These are phyloP conservation scores for Phytophthora parvispora DNA, from an alignment of 352 stramenopile genomes.

Conservation along the genomic window DNA sequence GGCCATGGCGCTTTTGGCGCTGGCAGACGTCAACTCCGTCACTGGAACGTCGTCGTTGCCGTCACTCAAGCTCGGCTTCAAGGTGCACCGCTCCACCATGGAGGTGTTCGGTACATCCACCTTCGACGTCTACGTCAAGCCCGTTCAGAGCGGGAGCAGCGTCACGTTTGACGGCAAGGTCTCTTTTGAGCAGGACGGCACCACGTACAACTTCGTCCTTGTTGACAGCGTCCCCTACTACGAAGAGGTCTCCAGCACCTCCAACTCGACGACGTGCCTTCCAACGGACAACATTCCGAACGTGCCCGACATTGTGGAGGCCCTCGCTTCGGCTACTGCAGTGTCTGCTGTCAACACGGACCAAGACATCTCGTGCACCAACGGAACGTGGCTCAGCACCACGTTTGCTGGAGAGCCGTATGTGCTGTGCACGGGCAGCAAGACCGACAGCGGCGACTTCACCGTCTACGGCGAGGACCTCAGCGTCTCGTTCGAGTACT, in stretches of 20 bases:
- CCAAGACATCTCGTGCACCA: constrained; percentile 46
- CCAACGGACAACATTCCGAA: constrained; percentile 28
- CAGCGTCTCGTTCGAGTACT: constrained; percentile 33
- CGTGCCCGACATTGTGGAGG: constrained; percentile 36
- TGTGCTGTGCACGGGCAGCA: constrained; percentile 42
- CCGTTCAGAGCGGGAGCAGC: constrained; percentile 22
- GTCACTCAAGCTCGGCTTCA: constrained; percentile 46
- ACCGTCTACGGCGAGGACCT: constrained; percentile 49
- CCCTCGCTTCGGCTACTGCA: constrained; percentile 34
- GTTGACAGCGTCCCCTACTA: constrained; percentile 47
- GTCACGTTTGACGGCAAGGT: constrained; percentile 51
- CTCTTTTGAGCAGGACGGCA: constrained; percentile 37
- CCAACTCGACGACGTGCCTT: constrained; percentile 23
- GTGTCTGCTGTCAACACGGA: constrained; percentile 45
- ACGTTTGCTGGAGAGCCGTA: constrained; percentile 46
- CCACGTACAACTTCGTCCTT: constrained; percentile 51
- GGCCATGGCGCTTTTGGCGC: neutral
- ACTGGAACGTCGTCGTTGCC: constrained; percentile 19
- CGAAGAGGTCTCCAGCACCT: constrained; percentile 6
- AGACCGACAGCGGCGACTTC: constrained; percentile 25
- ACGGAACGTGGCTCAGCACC: constrained; percentile 36
- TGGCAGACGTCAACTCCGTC: neutral
- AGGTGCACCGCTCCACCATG: constrained; percentile 59
- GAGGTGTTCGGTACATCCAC: constrained; percentile 37
- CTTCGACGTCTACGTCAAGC: constrained; percentile 56